phyloP scores from a whole-genome alignment of 768 basidiomycete species.

The Macrolepiota fuliginosa region DNA sequence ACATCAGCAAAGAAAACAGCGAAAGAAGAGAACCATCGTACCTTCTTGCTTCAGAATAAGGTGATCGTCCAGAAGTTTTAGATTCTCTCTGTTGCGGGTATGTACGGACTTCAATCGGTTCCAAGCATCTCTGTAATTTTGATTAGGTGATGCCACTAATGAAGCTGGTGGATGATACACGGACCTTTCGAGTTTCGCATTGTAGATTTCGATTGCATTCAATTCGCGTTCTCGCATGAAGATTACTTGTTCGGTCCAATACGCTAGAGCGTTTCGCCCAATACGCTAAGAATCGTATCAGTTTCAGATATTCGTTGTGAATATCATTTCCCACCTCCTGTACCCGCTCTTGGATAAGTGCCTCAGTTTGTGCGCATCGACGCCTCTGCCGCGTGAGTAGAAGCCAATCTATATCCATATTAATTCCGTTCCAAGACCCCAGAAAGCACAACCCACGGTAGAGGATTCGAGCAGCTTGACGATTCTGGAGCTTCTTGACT shows the following conservation, averaged over 20 bases:
- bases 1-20: constrained; percentile 6
- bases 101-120: background rate
- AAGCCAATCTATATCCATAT: constrained; percentile 42
- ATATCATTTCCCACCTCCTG: constrained; percentile 28
- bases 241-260: constrained; percentile 75
- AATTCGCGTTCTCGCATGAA: constrained; percentile 71
- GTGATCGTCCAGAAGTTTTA: constrained; percentile 75
- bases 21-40: constrained; percentile 22
- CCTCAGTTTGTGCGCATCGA: constrained; percentile 43
- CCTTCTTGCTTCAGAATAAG: constrained; percentile 80
- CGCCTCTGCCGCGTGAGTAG: constrained; percentile 33
- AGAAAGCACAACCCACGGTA: background rate
- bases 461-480: constrained; percentile 16
- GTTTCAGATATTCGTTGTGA: background rate
- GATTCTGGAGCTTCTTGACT: constrained; percentile 19
- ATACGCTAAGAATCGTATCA: constrained; percentile 41
- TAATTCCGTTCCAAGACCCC: background rate
- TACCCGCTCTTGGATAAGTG: constrained; percentile 34
- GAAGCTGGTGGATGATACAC: constrained; percentile 38
- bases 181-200: constrained; percentile 30
- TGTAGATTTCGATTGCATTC: constrained; percentile 50
- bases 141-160: background rate
- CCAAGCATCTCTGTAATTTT: constrained; percentile 1
- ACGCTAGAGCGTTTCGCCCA: constrained; percentile 41
- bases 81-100: constrained; percentile 2